phyloP scores from a whole-genome alignment of 768 basidiomycete genomes.

The Rhizopogon roseolus region DNA sequence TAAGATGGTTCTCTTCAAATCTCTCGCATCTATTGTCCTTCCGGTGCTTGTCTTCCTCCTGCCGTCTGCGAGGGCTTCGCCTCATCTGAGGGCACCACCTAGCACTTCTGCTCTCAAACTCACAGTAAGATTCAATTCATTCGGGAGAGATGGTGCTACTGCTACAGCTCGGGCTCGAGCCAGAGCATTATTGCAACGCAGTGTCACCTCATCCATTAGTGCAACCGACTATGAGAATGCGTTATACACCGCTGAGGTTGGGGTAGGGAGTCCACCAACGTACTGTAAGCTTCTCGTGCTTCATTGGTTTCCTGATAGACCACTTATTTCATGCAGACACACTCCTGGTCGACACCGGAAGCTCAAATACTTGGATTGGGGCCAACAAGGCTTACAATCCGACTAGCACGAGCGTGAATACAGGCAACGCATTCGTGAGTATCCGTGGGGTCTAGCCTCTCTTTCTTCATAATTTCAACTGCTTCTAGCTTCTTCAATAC shows the following conservation, averaged over 20 bases:
- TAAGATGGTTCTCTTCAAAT: constrained; percentile 4
- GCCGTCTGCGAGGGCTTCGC: neutral
- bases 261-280: constrained; percentile 11
- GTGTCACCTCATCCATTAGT: neutral
- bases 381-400: constrained; percentile 38
- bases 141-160: neutral
- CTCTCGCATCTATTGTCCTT: neutral
- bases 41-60: neutral
- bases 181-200: neutral
- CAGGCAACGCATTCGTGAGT: too few species aligned
- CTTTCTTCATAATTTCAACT: neutral
- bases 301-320: neutral
- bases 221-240: constrained; percentile 10
- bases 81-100: neutral
- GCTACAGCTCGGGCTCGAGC: constrained; percentile 2
- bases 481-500: constrained; percentile 3
- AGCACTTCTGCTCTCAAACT: neutral
- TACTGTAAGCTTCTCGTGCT: constrained; percentile 3
- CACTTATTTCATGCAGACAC: constrained; percentile 6
- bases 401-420: too few species aligned
- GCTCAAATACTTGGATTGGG: constrained; percentile 50
- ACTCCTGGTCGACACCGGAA: constrained; percentile 20
- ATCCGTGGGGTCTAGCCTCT: too few species aligned
- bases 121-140: neutral
- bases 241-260: constrained; percentile 8